Base-by-base conservation (phyloP, 257 asterid species). In the Eustoma russellianum region DNA sequence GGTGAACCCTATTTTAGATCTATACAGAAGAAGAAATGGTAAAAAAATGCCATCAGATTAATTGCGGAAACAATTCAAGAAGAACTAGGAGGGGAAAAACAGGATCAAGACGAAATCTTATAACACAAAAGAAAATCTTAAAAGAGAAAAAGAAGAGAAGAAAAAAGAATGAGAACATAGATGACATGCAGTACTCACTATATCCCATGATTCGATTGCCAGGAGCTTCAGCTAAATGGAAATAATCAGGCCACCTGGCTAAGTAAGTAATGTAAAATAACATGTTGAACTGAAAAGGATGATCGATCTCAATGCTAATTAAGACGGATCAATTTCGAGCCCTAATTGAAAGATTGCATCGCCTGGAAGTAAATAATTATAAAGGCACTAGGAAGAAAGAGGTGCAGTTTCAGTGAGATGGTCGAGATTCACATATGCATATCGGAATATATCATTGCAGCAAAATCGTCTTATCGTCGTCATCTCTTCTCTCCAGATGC, bases 201-300 rank as follows among this genome's bases (percentile, higher is more conserved):
- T 76, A 76, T 9, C 82, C 82, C 79, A 76, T 91, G 44, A 82
- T 68, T 59, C 73, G 77, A 59, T 79, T 69, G 43, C 95, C 96
- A 12, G 95, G 92, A 60, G 94, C 94, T 70, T 80, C 93, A 41
- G 97, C 97, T 7, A 87, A 95, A 40, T 87, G 94, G 51, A 91
- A 91, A 69, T 88, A 92, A 67, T 92, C 94, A 5, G 99, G 99
- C 99, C 94, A 92, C 62, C 95, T 79, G 7, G 97, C 97, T 85
- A 92, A 60, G 78, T 92, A 88, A 8, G 94, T 88, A 97, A 92
- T 85, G 52, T 88, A 88, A 65, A 92, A 88, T 51, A 95, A 66
- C 79, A 77, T 77, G 53, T 77, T 77, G 72, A 77, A 77, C 77
- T 76, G 71, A 9, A 33, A 33, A 14, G 60, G 70, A 9, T 18